A percentile compares a stretch with the other conserved stretches of the same genome.
Conservation (phyloP, 2,329 filamentous ascomycete species). For the Cordyceps cicadae region DNA sequence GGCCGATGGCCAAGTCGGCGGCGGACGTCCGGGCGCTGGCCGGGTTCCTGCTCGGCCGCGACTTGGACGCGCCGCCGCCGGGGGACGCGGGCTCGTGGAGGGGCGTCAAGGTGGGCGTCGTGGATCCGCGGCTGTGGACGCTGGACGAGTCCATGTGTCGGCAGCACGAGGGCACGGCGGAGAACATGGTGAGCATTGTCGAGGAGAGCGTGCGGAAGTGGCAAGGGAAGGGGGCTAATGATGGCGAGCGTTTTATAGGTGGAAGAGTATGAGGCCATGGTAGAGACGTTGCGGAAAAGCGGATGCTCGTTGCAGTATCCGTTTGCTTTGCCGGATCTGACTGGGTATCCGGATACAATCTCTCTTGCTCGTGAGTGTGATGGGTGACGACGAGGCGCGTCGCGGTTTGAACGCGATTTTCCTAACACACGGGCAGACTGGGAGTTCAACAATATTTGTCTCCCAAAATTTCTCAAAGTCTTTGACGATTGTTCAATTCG, state of each 20-base stretch:
- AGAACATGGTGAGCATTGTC: constrained; percentile 13
- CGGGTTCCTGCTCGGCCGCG: constrained; percentile 4
- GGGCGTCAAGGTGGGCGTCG: constrained; percentile 10
- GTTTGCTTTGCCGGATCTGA: background rate
- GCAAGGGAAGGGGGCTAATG: background rate
- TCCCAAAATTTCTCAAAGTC: constrained; percentile 12
- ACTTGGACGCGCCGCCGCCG: background rate
- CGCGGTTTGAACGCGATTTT: background rate
- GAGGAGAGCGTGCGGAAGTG: background rate
- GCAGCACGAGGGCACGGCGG: constrained; percentile 10
- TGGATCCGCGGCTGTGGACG: constrained; percentile 12
- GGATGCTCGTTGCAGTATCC: constrained; percentile 9
- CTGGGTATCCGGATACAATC: background rate
- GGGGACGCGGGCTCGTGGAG: constrained; percentile 10
- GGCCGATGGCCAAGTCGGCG: constrained; percentile 20
- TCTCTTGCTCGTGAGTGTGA: constrained; percentile 12
- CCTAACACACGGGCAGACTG: constrained; percentile 12
- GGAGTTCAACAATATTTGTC: constrained; percentile 18
- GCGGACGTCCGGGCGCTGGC: constrained; percentile 13
- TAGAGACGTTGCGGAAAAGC: background rate
- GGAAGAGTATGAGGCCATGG: constrained; percentile 7
- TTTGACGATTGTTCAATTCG: constrained; percentile 15
- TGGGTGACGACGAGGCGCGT: background rate
- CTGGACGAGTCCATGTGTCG: constrained; percentile 12
- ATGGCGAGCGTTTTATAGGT: background rate